Evolutionary conservation across 164 flowering plant species (phyloP).

Genomic region (Chloranthus sessilifolius): DNA sequence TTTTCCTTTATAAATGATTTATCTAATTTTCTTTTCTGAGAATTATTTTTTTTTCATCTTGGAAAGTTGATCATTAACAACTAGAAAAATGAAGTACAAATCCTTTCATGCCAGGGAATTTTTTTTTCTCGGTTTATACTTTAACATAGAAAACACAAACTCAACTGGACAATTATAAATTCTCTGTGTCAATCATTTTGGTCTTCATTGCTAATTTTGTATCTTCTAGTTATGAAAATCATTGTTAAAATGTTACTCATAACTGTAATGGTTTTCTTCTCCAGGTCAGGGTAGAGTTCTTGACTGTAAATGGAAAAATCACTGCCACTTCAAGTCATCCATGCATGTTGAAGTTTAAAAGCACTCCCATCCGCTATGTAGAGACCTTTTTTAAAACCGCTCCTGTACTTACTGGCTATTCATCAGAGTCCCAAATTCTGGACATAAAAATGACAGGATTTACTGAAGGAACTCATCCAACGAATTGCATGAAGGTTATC

Average conservation of each 20-base stretch:
- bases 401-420: constrained; percentile 70
- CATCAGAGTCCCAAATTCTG: constrained; percentile 63
- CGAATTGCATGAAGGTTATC: constrained; percentile 58
- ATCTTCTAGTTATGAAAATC: neutral
- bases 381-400: constrained; percentile 50
- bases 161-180: neutral
- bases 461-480: constrained; percentile 47
- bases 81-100: neutral
- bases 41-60: neutral
- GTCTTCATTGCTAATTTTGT: too few species aligned
- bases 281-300: constrained; percentile 75
- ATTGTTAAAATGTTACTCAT: neutral
- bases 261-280: constrained; percentile 10
- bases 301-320: constrained; percentile 44
- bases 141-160: neutral
- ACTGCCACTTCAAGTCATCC: constrained; percentile 58
- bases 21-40: too few species aligned
- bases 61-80: neutral
- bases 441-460: constrained; percentile 44
- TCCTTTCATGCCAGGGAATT: neutral
- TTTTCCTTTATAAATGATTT: too few species aligned
- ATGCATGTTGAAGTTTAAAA: constrained; percentile 66
- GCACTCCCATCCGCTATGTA: constrained; percentile 53
- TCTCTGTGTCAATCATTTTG: neutral
- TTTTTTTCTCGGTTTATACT: neutral